These are phyloP conservation scores for Microsporum ferrugineum DNA, from an alignment of 2,329 filamentous ascomycete genomes.

Conservation along the genomic window DNA sequence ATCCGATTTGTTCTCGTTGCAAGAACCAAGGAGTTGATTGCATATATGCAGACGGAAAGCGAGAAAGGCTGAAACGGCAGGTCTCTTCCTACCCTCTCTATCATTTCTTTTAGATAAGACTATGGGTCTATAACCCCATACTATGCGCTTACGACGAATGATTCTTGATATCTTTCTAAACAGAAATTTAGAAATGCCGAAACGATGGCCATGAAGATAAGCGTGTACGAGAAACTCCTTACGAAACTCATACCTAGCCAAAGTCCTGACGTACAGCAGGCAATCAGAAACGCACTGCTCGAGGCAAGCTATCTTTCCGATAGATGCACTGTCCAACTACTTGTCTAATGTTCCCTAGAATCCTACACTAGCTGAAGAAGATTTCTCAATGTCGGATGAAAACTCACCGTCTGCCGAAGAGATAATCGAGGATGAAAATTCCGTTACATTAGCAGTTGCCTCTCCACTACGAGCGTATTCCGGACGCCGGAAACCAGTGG, in stretches of 20 bases:
- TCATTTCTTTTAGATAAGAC: not conserved
- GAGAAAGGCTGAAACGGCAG: conserved; percentile 25
- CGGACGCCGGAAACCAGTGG: conserved; percentile 6
- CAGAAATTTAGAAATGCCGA: conserved; percentile 10
- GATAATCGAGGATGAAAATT: conserved; percentile 14
- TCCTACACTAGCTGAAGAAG: conserved; percentile 8
- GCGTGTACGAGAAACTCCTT: conserved; percentile 14
- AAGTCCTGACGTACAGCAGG: conserved; percentile 11
- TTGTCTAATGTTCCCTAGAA: not conserved
- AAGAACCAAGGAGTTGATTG: conserved; percentile 20
- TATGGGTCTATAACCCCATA: not conserved
- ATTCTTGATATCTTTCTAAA: not conserved
- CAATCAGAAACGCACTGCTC: conserved; percentile 12
- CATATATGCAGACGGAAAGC: conserved; percentile 25
- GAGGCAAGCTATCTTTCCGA: conserved; percentile 8
- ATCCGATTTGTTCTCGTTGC: conserved; percentile 26
- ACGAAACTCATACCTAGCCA: conserved; percentile 12
- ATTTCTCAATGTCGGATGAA: conserved; percentile 7
- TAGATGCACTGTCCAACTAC: not conserved
- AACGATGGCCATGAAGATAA: conserved; percentile 15
- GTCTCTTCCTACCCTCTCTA: not conserved
- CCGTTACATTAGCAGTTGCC: conserved; percentile 6
- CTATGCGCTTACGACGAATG: conserved; percentile 2
- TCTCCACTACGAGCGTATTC: conserved; percentile 12
- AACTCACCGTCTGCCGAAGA: conserved; percentile 10